Evolutionary conservation across 2,329 filamentous ascomycete genomes (phyloP), one percentile per base, ranked within the genome.

Genomic region (Penicillium sp.): DNA sequence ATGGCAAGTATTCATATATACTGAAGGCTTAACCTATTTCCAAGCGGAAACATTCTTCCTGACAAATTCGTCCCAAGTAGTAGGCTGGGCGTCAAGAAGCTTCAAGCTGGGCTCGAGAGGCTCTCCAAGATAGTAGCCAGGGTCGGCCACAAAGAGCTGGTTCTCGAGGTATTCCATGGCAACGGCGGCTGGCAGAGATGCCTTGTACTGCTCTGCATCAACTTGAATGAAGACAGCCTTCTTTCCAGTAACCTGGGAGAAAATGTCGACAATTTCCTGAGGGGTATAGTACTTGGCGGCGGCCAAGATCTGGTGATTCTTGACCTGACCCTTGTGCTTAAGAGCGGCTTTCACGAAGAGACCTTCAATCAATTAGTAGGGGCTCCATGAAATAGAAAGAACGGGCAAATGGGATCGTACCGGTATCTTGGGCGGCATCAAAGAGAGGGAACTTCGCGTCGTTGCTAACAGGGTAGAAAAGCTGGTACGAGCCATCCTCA

Each of bases 121-220:
- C 21, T 60, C 78, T 9, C 79, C 79, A 5, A 75, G 77, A 62
- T 77, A 85, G 59, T 85, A 85, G 0, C 82, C 82, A 29, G 75
- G 79, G 21, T 80, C 75, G 50, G 78, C 72, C 54, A 85, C 67
- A 44, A 85, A 71, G 39, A 77, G 68, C 67, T 83, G 78, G 56
- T 83, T 85, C 67, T 85, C 78, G 32, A 80, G 68, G 64, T 84
- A 53, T 65, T 85, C 83, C 53, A 80, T 43, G 61, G 74, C 65
- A 2, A 63, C 46, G 11, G 53, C 43, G 2, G 56, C n/a, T 2
- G 66, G 63, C 6, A 72, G 34, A 16, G 63, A 61, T 1, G 60
- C 62, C 40, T 66, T 68, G 49, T 67, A 72, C 14, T 57, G 32
- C 13, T 69, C 63, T n/a, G 58, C 52, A 7, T 59, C 49, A 11